Percentiles rank a stretch among this genome's conserved stretches.
phyloP scores from a whole-genome alignment of 2,329 filamentous ascomycete species.

The Penicillium sp. region DNA sequence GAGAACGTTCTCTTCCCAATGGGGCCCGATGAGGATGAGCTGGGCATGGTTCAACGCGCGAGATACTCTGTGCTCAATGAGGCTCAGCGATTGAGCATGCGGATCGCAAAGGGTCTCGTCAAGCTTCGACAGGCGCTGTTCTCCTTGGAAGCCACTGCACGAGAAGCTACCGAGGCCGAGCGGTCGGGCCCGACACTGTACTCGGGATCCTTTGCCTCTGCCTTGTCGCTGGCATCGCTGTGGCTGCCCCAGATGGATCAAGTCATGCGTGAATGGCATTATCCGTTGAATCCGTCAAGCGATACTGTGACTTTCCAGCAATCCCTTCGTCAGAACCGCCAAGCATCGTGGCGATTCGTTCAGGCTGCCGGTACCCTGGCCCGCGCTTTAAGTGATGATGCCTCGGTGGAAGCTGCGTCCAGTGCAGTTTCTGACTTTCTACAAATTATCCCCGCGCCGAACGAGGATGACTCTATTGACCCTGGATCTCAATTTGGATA shows the following conservation, averaged over 20 bases:
- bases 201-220: slow-evolving; percentile 45
- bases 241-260: slow-evolving; percentile 62
- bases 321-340: slow-evolving; percentile 59
- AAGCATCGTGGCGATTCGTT: slow-evolving; percentile 62
- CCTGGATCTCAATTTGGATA: slow-evolving; percentile 61
- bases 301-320: slow-evolving; percentile 60
- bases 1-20: slow-evolving; percentile 59
- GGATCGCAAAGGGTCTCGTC: slow-evolving; percentile 59
- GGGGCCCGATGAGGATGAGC: slow-evolving; percentile 31
- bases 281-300: slow-evolving; percentile 59
- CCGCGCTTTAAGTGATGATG: slow-evolving; percentile 52
- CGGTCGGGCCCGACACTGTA: slow-evolving; percentile 38
- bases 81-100: slow-evolving; percentile 57
- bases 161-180: slow-evolving; percentile 35
- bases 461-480: slow-evolving; percentile 46
- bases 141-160: slow-evolving; percentile 47
- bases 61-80: slow-evolving; percentile 55
- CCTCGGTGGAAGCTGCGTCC: neutral
- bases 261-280: slow-evolving; percentile 59
- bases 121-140: slow-evolving; percentile 61
- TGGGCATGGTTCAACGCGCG: slow-evolving; percentile 43
- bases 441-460: slow-evolving; percentile 53
- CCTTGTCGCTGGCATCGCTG: slow-evolving; percentile 49
- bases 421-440: slow-evolving; percentile 46
- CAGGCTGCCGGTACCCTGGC: slow-evolving; percentile 64